A percentile compares a stretch with the other conserved stretches of the same genome.
These are phyloP conservation scores for Cladosporium sp. DNA, from an alignment of 2,329 filamentous ascomycete genomes.

Conservation along the genomic window DNA sequence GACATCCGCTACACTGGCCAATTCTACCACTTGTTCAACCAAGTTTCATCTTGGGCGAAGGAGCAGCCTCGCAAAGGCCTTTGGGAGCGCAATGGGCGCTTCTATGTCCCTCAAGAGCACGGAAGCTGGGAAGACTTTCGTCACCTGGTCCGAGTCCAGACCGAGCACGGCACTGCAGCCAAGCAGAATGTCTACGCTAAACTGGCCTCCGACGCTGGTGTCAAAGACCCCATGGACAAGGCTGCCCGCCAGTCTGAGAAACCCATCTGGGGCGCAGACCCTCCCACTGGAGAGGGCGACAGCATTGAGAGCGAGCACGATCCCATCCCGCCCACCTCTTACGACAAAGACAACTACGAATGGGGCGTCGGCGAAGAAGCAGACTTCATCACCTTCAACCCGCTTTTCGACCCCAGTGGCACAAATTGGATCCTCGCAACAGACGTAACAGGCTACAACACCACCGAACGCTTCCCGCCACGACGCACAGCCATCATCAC, in stretches of 20 bases:
- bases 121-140: slow-evolving; percentile 73
- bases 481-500: slow-evolving; percentile 72
- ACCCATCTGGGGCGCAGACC: slow-evolving; percentile 52
- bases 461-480: slow-evolving; percentile 56
- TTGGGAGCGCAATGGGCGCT: slow-evolving; percentile 75
- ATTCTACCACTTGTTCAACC: slow-evolving; percentile 76
- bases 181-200: slow-evolving; percentile 47
- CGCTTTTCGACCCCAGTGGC: slow-evolving; percentile 69
- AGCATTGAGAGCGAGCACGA: slow-evolving; percentile 52
- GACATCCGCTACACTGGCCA: slow-evolving; percentile 88
- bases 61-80: slow-evolving; percentile 69
- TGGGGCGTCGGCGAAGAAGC: slow-evolving; percentile 72
- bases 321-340: slow-evolving; percentile 56
- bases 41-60: slow-evolving; percentile 65
- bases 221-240: slow-evolving; percentile 36
- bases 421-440: slow-evolving; percentile 73
- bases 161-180: slow-evolving; percentile 52
- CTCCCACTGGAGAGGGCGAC: slow-evolving; percentile 43
- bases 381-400: slow-evolving; percentile 75
- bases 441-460: slow-evolving; percentile 70
- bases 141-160: slow-evolving; percentile 63
- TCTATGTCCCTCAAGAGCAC: slow-evolving; percentile 72
- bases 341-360: slow-evolving; percentile 55
- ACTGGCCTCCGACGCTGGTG: slow-evolving; percentile 28
- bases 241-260: slow-evolving; percentile 43